Evolutionary conservation across 805 yeast species (phyloP).

Genomic region (Starmerella sirachaensis): DNA sequence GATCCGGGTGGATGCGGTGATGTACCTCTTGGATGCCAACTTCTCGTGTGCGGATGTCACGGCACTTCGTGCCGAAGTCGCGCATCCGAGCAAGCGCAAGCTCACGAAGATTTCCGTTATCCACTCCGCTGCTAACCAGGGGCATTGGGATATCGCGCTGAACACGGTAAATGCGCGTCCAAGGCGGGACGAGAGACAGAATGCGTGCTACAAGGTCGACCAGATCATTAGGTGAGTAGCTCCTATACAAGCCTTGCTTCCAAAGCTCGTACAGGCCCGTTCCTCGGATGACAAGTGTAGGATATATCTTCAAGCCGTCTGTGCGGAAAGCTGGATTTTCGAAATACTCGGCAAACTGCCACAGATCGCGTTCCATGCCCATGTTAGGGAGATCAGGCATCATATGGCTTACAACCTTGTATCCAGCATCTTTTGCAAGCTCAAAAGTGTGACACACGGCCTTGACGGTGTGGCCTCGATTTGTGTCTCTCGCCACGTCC

Average conservation of each 20-base stretch:
- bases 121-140: slow-evolving; percentile 92
- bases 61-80: slow-evolving; percentile 89
- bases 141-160: slow-evolving; percentile 99
- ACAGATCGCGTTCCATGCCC: slow-evolving; percentile 95
- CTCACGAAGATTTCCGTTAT: slow-evolving; percentile 92
- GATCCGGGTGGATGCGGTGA: slow-evolving; percentile 92
- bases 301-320: slow-evolving; percentile 90
- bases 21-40: slow-evolving; percentile 98
- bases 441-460: slow-evolving; percentile 94
- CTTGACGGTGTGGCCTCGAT: slow-evolving; percentile 94
- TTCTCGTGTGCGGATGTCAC: slow-evolving; percentile 95
- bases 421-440: slow-evolving; percentile 95
- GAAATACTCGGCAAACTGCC: slow-evolving; percentile 90
- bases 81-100: slow-evolving; percentile 94
- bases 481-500: slow-evolving; percentile 96
- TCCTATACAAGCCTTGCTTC: slow-evolving; percentile 90
- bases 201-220: slow-evolving; percentile 93
- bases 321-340: slow-evolving; percentile 96
- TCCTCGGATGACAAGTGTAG: slow-evolving; percentile 92
- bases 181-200: slow-evolving; percentile 92
- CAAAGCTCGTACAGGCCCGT: slow-evolving; percentile 94
- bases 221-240: slow-evolving; percentile 87
- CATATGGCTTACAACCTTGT: slow-evolving; percentile 96
- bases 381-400: slow-evolving; percentile 99
- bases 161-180: slow-evolving; percentile 97